Evolutionary conservation across 495 filamentous ascomycete genomes (phyloP).

Genomic region (Sordaria brevicollis): DNA sequence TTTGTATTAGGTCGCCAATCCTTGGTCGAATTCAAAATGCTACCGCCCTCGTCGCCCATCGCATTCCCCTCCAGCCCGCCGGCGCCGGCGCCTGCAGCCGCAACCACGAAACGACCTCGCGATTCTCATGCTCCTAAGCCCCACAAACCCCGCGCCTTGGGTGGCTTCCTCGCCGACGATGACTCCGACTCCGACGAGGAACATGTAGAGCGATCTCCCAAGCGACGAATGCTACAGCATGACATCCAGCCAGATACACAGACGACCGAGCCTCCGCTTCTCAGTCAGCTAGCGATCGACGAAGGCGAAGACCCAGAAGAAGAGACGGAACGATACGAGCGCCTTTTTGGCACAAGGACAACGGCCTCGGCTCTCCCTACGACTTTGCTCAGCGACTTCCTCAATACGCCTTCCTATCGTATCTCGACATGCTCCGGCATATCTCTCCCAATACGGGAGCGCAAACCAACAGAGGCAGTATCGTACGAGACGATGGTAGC

Average conservation of each 20-base stretch:
- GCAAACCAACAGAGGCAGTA: constrained; percentile 33
- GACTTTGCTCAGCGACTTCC: background rate
- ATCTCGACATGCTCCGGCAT: constrained; percentile 60
- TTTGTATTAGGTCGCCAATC: background rate
- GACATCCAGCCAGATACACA: constrained; percentile 1
- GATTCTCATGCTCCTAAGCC: constrained; percentile 9
- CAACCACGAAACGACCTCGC: constrained; percentile 27
- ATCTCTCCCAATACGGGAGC: constrained; percentile 43
- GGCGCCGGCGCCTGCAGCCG: constrained; percentile 17
- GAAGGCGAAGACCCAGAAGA: constrained; percentile 10
- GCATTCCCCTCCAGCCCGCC: constrained; percentile 46
- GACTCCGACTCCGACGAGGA: constrained; percentile 30
- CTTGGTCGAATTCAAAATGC: constrained; percentile 6
- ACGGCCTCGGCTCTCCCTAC: background rate
- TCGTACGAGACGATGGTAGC: constrained; percentile 63
- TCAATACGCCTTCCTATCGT: constrained; percentile 23
- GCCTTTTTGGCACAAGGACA: constrained; percentile 11
- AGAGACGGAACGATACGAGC: constrained; percentile 17
- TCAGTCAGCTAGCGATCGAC: constrained; percentile 8
- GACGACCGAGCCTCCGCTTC: background rate
- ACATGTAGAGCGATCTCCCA: constrained; percentile 26
- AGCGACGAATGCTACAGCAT: constrained; percentile 24
- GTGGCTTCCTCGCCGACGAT: constrained; percentile 39
- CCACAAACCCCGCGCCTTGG: constrained; percentile 21
- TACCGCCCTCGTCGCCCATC: constrained; percentile 50